A percentile compares a stretch with the other conserved stretches of the same genome.
Evolutionary conservation across 805 yeast genomes (phyloP).

Genomic region (Suhomyces sp.): DNA sequence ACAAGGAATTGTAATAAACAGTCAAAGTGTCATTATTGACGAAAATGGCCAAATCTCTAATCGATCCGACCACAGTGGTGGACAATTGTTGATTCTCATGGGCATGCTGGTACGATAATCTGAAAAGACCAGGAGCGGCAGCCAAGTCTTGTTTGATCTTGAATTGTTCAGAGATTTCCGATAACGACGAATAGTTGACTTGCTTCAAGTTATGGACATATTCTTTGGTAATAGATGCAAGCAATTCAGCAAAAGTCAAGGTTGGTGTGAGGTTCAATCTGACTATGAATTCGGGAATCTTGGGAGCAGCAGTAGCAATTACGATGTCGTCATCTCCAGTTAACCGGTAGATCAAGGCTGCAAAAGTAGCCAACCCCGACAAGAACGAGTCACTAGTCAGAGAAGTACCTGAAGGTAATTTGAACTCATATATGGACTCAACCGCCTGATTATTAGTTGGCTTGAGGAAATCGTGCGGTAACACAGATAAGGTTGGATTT

Average conservation of each 20-base stretch:
- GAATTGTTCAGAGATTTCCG: slow-evolving; percentile 54
- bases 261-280: slow-evolving; percentile 60
- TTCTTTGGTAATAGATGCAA: slow-evolving; percentile 43
- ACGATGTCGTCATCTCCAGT: slow-evolving; percentile 95
- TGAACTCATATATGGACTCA: slow-evolving; percentile 52
- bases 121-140: slow-evolving; percentile 61
- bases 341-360: slow-evolving; percentile 69
- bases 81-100: slow-evolving; percentile 40
- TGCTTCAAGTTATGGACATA: slow-evolving; percentile 35
- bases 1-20: slow-evolving; percentile 70
- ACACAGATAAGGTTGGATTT: slow-evolving; percentile 79
- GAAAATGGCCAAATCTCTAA: slow-evolving; percentile 65
- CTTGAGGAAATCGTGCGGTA: slow-evolving; percentile 84
- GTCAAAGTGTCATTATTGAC: slow-evolving; percentile 27
- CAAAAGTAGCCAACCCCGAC: slow-evolving; percentile 62
- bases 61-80: slow-evolving; percentile 50
- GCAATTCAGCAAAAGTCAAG: slow-evolving; percentile 53
- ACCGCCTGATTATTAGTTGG: slow-evolving; percentile 68
- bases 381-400: slow-evolving; percentile 34
- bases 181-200: slow-evolving; percentile 46
- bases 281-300: slow-evolving; percentile 52
- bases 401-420: slow-evolving; percentile 11
- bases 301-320: slow-evolving; percentile 63
- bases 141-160: slow-evolving; percentile 51
- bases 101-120: slow-evolving; percentile 56